Evolutionary conservation across 177 flowering plant genomes (phyloP).

Genomic region (Vitis hybrid): DNA sequence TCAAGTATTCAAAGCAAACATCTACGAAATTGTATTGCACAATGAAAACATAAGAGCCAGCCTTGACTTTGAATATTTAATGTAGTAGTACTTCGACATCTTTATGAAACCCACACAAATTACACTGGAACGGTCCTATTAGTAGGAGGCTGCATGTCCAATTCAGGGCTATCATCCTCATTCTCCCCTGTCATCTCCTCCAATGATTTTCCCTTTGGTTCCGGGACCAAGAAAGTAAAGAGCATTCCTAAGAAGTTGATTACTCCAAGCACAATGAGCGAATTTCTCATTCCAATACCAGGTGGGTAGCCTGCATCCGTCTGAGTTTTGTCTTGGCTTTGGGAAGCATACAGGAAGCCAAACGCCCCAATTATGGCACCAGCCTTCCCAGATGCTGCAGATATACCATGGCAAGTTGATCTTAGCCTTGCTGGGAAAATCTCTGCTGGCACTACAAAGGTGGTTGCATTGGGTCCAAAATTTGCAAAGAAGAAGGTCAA

Average conservation of each 20-base stretch:
- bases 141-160: neutral
- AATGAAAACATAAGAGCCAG: too few species aligned
- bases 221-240: constrained; percentile 53
- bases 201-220: constrained; percentile 49
- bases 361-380: constrained; percentile 70
- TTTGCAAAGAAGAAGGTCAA: constrained; percentile 67
- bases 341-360: constrained; percentile 57
- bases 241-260: constrained; percentile 37
- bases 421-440: constrained; percentile 65
- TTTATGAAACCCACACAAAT: neutral
- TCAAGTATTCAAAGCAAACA: too few species aligned
- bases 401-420: constrained; percentile 68
- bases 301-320: constrained; percentile 39
- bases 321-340: constrained; percentile 25
- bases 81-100: too few species aligned
- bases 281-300: constrained; percentile 46
- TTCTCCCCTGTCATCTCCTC: constrained; percentile 50
- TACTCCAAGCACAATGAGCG: constrained; percentile 39
- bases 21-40: too few species aligned
- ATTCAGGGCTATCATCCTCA: constrained; percentile 9
- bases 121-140: constrained; percentile 24
- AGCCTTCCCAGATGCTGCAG: constrained; percentile 64
- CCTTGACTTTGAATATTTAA: too few species aligned
- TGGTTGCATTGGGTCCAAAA: constrained; percentile 69
- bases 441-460: constrained; percentile 69